Evolutionary conservation across 139 green algal species (phyloP).

Genomic region (Edaphochlamys debaryana): DNA sequence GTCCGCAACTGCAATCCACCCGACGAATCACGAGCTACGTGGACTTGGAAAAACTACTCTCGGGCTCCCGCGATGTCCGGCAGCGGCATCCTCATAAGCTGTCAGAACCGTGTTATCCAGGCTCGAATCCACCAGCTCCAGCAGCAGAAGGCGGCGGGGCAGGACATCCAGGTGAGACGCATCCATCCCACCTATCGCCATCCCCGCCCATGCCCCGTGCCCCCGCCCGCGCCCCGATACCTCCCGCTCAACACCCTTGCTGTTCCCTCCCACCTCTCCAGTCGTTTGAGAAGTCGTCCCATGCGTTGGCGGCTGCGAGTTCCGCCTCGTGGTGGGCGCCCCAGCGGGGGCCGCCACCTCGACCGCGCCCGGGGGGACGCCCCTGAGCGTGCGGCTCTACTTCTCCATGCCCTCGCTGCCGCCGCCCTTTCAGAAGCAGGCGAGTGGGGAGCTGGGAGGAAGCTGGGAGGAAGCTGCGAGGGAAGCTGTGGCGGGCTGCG

Average conservation of each 20-base stretch:
- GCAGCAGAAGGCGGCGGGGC: constrained; percentile 5
- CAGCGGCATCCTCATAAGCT: constrained; percentile 29
- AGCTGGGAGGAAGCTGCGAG: no score
- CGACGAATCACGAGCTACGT: no score
- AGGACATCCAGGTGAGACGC: neutral
- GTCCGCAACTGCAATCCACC: no score
- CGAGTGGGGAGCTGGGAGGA: no score
- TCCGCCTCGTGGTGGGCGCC: neutral
- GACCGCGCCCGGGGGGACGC: neutral
- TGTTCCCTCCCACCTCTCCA: neutral
- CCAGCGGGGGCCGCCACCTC: neutral
- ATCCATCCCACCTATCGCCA: no score
- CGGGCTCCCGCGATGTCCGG: no score
- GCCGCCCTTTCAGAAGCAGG: constrained; percentile 13
- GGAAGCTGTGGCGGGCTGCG: no score
- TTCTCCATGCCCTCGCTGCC: constrained; percentile 10
- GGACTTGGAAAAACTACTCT: no score
- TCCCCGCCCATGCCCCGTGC: no score
- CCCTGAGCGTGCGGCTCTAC: neutral
- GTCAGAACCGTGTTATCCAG: constrained; percentile 16
- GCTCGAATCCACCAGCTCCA: neutral
- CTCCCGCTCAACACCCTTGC: neutral
- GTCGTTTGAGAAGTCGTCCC: constrained; percentile 15
- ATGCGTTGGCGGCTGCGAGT: constrained; percentile 40
- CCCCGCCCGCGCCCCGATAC: neutral